Conservation (phyloP, 1,139 yeast genomes). For the Candida neerlandica region DNA sequence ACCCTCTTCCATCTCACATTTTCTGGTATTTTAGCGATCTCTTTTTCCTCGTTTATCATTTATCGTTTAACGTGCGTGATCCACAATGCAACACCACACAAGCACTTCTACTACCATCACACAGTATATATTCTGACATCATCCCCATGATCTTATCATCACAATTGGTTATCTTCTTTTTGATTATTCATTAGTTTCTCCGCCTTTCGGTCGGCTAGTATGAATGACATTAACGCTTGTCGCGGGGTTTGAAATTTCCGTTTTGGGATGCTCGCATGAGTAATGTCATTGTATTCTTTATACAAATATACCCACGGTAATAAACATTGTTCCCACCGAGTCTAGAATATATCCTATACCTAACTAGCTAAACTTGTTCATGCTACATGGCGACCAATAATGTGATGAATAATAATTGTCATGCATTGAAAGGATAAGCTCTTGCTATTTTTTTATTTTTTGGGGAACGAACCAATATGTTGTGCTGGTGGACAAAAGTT, state of each 20-base stretch:
- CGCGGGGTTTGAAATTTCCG: constrained; percentile 5
- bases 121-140: too few species aligned
- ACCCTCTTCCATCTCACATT: neutral
- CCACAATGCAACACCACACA: neutral
- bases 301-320: too few species aligned
- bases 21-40: neutral
- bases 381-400: too few species aligned
- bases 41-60: neutral
- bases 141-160: neutral
- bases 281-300: neutral
- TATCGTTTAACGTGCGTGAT: neutral
- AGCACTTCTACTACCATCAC: neutral
- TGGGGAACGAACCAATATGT: too few species aligned
- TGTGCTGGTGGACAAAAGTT: too few species aligned
- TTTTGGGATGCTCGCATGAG: neutral
- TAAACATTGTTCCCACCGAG: too few species aligned
- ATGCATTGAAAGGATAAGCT: too few species aligned
- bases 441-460: too few species aligned
- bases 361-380: too few species aligned
- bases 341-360: too few species aligned
- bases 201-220: too few species aligned
- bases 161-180: neutral
- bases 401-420: neutral
- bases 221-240: neutral
- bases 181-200: neutral